Evolutionary conservation across 1,284 basidiomycete species (phyloP), one percentile per base, ranked within the genome.

Genomic region (Cutaneotrichosporon sp.): DNA sequence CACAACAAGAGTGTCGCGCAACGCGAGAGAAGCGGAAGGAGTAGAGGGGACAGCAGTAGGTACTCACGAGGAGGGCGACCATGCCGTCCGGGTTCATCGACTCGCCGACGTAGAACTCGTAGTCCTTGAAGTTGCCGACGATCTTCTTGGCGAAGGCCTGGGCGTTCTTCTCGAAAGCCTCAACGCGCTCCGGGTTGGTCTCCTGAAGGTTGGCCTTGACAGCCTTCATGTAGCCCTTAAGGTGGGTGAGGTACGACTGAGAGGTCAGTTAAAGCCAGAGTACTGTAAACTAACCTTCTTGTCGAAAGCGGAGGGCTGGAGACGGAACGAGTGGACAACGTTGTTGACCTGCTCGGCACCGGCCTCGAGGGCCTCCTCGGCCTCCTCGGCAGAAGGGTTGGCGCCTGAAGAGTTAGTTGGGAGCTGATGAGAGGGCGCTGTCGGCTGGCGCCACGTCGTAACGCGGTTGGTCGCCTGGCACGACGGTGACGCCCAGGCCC

Each of bases 181-280:
- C 76, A 40, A 94, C 85, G 21, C 83, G 82, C 0, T 86, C 87
- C 9, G 87, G 84, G 49, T 85, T 79, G 7, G 57, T 74, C 66
- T 81, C 69, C 55, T 76, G 58, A 50, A 94, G 81, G 56, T 87
- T 68, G 12, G 64, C 57, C 79, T 89, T 87, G 77, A 90, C 76
- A 10, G 79, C 72, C 79, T 90, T 90, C 88, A 90, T 90, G 80
- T 90, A 90, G 49, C 71, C 90, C 83, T 97, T 98, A 70, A 98
- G 83, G 77, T 94, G 86, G 40, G 80, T 76, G 44, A 92, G 78
- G 79, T 83, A 99, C 37, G 78, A 76, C 78, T 74, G 49, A 2
- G 20, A 12, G 36, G 14, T 30, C 10, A 7, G 26, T 30, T 30
- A 30, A 10, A 30, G 26, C 10, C 10, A 10, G 26, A 30, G 7